Evolutionary conservation across 2,329 filamentous ascomycete genomes (phyloP).

Genomic region (Metarhizium humberi): DNA sequence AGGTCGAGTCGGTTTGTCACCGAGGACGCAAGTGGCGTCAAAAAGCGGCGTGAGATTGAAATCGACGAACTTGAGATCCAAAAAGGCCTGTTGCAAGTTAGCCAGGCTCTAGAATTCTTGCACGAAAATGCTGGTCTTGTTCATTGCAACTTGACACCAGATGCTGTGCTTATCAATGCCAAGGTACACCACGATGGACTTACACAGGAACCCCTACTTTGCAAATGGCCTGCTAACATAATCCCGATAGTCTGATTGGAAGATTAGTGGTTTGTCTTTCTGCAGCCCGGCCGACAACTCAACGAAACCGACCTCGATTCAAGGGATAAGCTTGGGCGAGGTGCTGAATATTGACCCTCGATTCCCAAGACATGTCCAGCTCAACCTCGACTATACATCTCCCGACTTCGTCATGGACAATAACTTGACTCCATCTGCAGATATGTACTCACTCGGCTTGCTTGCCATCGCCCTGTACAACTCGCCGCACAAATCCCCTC

Average conservation of each 20-base stretch:
- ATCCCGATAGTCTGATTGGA: conserved; percentile 75
- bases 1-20: conserved; percentile 71
- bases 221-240: not conserved
- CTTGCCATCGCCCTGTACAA: conserved; percentile 88
- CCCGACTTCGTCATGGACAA: conserved; percentile 92
- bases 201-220: not conserved
- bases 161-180: conserved; percentile 86
- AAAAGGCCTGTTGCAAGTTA: conserved; percentile 87
- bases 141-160: conserved; percentile 89
- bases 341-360: conserved; percentile 77
- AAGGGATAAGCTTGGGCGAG: conserved; percentile 74
- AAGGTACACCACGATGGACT: conserved; percentile 52
- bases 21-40: conserved; percentile 66
- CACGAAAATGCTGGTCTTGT: conserved; percentile 92
- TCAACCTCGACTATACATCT: conserved; percentile 87
- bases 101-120: conserved; percentile 87
- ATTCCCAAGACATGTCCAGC: conserved; percentile 71
- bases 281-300: conserved; percentile 72
- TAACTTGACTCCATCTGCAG: conserved; percentile 72
- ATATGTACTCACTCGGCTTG: conserved; percentile 90
- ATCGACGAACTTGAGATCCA: conserved; percentile 97
- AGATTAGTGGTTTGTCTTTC: conserved; percentile 90
- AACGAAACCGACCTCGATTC: conserved; percentile 63
- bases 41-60: conserved; percentile 71
- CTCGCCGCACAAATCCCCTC: conserved; percentile 79